Percentiles rank a stretch among this genome's conserved stretches.
Conservation (phyloP, 371 early-diverging fungal genomes). For the Choanephora cucurbitarum region DNA sequence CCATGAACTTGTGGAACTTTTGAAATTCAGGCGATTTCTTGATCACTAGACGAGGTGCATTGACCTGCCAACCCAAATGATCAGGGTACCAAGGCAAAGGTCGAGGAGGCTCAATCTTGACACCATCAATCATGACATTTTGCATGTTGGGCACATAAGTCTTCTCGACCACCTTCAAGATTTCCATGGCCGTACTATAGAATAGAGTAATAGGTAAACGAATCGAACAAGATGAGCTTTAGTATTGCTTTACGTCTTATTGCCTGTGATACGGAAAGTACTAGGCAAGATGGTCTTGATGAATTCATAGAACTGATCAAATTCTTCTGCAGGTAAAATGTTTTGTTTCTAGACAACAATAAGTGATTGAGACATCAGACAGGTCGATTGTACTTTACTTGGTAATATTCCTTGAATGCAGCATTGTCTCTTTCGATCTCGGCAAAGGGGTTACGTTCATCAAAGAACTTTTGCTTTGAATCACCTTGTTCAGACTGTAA, state of each 20-base stretch:
- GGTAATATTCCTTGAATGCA: constrained; percentile 74
- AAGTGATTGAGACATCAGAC: background rate
- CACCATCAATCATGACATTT: constrained; percentile 68
- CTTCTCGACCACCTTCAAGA: constrained; percentile 57
- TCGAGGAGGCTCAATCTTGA: constrained; percentile 69
- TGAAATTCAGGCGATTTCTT: constrained; percentile 72
- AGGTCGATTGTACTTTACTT: constrained; percentile 40
- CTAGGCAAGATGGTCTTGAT: constrained; percentile 80
- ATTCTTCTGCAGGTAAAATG: constrained; percentile 84
- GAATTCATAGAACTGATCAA: constrained; percentile 65
- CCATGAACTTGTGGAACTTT: constrained; percentile 91
- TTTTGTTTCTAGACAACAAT: constrained; percentile 75
- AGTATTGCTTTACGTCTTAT: constrained; percentile 74
- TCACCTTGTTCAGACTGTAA: background rate
- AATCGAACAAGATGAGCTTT: too few species aligned
- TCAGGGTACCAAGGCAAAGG: constrained; percentile 92
- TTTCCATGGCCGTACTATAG: constrained; percentile 46
- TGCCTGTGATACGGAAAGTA: constrained; percentile 93
- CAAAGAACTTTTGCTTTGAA: constrained; percentile 21
- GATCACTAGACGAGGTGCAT: constrained; percentile 69
- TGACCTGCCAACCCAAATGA: constrained; percentile 86
- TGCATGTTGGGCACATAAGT: constrained; percentile 60
- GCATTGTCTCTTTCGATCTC: constrained; percentile 66
- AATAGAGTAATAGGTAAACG: background rate
- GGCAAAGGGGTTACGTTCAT: constrained; percentile 28